Base-by-base conservation (phyloP, 768 basidiomycete genomes). In the Leucosporidium scottii region DNA sequence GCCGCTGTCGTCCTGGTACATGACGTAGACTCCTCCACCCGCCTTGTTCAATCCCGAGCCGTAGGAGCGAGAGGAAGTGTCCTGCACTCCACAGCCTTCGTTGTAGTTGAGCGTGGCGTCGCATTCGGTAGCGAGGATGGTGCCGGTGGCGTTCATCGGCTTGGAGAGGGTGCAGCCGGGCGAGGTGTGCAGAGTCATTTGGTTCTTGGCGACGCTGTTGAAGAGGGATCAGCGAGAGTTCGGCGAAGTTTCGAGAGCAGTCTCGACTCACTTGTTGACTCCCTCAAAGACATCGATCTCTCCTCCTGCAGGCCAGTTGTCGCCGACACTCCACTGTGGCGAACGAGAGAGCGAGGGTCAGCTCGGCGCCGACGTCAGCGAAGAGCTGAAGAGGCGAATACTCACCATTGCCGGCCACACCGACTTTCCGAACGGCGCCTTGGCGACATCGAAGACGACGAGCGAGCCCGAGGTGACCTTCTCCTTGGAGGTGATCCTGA, bases 231-330 rank as follows among this genome's bases (percentile, higher is more conserved):
- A 61, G 61, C 17, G 21, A 13, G 9, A n/a, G 23, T 23, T 59
- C n/a, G 34, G 20, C 6, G 5, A 5, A 56, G 4, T 6, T 2
- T 34, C 28, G 20, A 20, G 56, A 36, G 20, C 18, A 28, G 28
- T 34, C 31, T 17, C 59, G 59, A 30, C 61, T 25, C 15, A 34
- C 39, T 65, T 28, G 50, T 69, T 55, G 2, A 69, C 68, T 20
- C 85, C 87, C 77, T 92, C 90, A 67, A 92, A 84, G 20, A 87
- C 88, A 76, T 91, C 90, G 68, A 88, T 88, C 76, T 88, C 86
- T 18, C 73, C 74, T 3, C 67, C 66, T 25, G 54, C 30, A 1
- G 73, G 74, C 71, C 74, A 75, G 31, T 61, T 48, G 21, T 58
- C 64, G 1, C 66, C 70, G 25, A 72, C 67, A 2, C 59, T 60